Evolutionary conservation across 306 rosid genomes (phyloP), one percentile per base, ranked within the genome.

Genomic region (Inga laurina): DNA sequence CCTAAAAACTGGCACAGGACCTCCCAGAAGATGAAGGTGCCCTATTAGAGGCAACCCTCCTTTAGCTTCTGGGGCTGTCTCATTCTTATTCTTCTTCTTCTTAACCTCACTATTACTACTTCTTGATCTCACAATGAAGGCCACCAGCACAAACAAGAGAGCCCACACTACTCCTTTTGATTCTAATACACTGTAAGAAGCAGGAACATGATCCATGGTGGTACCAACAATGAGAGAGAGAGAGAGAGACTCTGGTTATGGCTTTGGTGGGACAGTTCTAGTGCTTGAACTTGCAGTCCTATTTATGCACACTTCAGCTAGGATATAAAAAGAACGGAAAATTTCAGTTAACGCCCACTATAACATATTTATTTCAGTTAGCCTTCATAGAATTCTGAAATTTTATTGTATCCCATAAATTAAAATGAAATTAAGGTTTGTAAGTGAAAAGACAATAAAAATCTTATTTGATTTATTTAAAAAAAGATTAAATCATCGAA

Each of bases 11-110:
- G 90, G 90, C 4, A 39, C 43, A 27, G 5, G 10, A 16, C 80
- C 61, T 7, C 73, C 69, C 0, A 87, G 82, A 75, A 85, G 89
- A 81, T 85, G 85, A 32, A 89, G 88, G 32, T 89, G 92, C 0
- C 92, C 92, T 70, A 89, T 83, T n/a, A 89, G 7, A 43, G 92
- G 92, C 39, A 87, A 83, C 18, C 79, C 86, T 49, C 81, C 88
- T 7, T 8, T 4, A 16, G 87, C 82, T 61, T 89, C 83, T 0
- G 90, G 92, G 4, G 72, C 51, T 82, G 68, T 75, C 65, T 39
- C 22, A 1, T 27, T 9, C 18, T 69, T 64, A 0, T 87, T 67
- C 61, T 35, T n/a, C n/a, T n/a, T 37, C 5, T 24, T 51, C 32
- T n/a, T 57, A 3, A 9, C 14, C 32, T 59, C 14, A 3, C 2